phyloP scores from a whole-genome alignment of 371 early-diverging fungal genomes.

The Mortierella sp. region DNA sequence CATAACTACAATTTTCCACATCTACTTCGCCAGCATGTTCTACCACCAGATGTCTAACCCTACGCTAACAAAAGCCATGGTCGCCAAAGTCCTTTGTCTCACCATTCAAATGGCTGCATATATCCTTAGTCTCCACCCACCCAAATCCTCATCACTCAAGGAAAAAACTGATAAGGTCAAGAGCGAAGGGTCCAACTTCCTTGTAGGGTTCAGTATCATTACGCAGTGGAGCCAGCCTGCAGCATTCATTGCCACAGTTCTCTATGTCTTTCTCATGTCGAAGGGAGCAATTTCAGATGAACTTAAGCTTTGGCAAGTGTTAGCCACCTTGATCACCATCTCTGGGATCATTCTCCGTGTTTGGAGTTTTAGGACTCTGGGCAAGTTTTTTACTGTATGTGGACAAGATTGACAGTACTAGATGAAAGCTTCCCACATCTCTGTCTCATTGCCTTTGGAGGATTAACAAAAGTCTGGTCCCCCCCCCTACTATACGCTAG shows the following conservation, averaged over 20 bases:
- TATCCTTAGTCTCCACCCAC: slow-evolving; percentile 33
- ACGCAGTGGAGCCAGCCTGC: slow-evolving; percentile 20
- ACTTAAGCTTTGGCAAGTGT: slow-evolving; percentile 28
- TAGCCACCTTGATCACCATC: slow-evolving; percentile 9
- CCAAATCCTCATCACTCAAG: slow-evolving; percentile 26
- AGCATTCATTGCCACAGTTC: slow-evolving; percentile 14
- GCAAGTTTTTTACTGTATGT: slow-evolving; percentile 46
- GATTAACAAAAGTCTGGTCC: no score
- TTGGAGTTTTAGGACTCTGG: slow-evolving; percentile 37
- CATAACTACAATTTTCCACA: no score
- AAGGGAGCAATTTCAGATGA: slow-evolving; percentile 19
- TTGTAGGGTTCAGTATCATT: slow-evolving; percentile 17
- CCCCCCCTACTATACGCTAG: no score
- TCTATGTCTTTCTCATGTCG: slow-evolving; percentile 28
- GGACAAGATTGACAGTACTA: no score
- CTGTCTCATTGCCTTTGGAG: no score
- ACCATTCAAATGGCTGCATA: slow-evolving; percentile 24
- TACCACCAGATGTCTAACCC: background rate
- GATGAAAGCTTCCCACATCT: no score
- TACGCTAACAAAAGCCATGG: slow-evolving; percentile 10
- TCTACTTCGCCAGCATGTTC: no score
- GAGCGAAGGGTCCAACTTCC: slow-evolving; percentile 30
- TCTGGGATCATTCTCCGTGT: slow-evolving; percentile 22
- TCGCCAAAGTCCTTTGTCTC: slow-evolving; percentile 28
- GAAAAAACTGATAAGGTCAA: slow-evolving; percentile 41